Conservation (phyloP, 768 basidiomycete species). For the Coprinopsis strossmayeri region DNA sequence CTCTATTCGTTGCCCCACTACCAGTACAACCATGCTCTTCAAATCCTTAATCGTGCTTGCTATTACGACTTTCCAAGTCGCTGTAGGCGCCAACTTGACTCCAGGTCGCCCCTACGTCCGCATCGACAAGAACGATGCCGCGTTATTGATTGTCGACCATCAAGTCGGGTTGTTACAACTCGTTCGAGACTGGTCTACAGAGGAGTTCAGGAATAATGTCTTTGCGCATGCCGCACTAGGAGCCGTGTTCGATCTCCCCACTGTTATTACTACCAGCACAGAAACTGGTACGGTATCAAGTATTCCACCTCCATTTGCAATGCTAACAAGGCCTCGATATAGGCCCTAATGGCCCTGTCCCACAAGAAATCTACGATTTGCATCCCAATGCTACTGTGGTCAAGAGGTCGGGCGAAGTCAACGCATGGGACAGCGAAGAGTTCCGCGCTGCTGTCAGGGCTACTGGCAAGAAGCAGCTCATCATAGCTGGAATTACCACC, state of each 20-base stretch:
- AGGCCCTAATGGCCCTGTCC: slow-evolving; percentile 46
- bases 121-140: slow-evolving; percentile 37
- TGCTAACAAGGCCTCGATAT: not conserved
- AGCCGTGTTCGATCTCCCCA: slow-evolving; percentile 39
- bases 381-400: slow-evolving; percentile 38
- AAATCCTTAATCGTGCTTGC: too few species aligned
- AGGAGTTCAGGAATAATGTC: slow-evolving; percentile 36
- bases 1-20: too few species aligned
- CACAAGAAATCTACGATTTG: slow-evolving; percentile 37
- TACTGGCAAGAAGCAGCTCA: slow-evolving; percentile 43
- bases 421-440: slow-evolving; percentile 46
- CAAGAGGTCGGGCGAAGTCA: slow-evolving; percentile 41
- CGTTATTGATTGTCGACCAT: slow-evolving; percentile 42
- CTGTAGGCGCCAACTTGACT: too few species aligned
- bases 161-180: slow-evolving; percentile 43
- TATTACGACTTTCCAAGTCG: too few species aligned
- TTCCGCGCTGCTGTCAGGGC: slow-evolving; percentile 40
- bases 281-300: slow-evolving; percentile 30
- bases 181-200: slow-evolving; percentile 32
- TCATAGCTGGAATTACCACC: slow-evolving; percentile 43
- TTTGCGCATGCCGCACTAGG: slow-evolving; percentile 40
- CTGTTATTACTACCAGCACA: slow-evolving; percentile 37
- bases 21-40: too few species aligned
- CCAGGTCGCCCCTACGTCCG: too few species aligned
- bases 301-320: not conserved